phyloP scores from a whole-genome alignment of 2,329 filamentous ascomycete species.

The Ascocoryne sarcoides region DNA sequence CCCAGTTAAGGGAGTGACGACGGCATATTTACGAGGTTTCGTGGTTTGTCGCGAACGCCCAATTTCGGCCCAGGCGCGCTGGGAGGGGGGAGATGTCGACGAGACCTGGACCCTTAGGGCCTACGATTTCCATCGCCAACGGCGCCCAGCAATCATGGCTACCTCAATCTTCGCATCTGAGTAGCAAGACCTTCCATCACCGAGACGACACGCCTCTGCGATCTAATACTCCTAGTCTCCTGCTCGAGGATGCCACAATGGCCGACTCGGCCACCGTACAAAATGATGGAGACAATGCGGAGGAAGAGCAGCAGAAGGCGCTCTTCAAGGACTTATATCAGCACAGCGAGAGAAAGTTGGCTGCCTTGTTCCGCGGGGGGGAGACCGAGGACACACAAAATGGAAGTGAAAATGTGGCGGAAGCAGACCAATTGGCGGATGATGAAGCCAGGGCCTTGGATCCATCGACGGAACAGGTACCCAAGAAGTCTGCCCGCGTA shows the following conservation, averaged over 20 bases:
- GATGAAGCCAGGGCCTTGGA: constrained; percentile 44
- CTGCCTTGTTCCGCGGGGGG: constrained; percentile 57
- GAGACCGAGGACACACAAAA: constrained; percentile 14
- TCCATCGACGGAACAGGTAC: constrained; percentile 37
- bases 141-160: constrained; percentile 54
- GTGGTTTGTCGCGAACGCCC: constrained; percentile 20
- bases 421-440: constrained; percentile 34
- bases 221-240: constrained; percentile 22
- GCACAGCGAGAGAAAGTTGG: constrained; percentile 68
- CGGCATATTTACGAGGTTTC: constrained; percentile 14
- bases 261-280: constrained; percentile 37
- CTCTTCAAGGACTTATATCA: constrained; percentile 72
- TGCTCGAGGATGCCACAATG: constrained; percentile 32
- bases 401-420: constrained; percentile 24
- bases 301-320: constrained; percentile 61
- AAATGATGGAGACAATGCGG: constrained; percentile 44
- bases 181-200: constrained; percentile 43
- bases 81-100: constrained; percentile 19
- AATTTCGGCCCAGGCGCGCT: constrained; percentile 10
- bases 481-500: constrained; percentile 65
- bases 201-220: constrained; percentile 47
- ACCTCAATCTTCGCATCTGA: constrained; percentile 43
- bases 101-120: constrained; percentile 16
- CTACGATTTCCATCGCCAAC: constrained; percentile 19
- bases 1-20: constrained; percentile 21